Conservation (phyloP, 2,329 filamentous ascomycete species). For the Xylaria multiplex region DNA sequence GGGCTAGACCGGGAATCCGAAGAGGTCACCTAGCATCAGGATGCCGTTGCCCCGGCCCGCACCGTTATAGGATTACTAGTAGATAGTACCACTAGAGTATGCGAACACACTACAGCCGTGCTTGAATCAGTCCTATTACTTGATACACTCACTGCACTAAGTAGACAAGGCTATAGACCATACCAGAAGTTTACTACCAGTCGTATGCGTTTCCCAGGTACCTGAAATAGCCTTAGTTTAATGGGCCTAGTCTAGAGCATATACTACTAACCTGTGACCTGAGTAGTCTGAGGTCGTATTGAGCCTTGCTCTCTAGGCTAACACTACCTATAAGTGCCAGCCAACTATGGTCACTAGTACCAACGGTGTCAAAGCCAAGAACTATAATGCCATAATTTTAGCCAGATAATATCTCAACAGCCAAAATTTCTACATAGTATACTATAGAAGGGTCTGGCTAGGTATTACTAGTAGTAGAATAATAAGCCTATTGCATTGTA, state of each 20-base stretch:
- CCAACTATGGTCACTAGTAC: conserved; percentile 15
- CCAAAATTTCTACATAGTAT: neutral
- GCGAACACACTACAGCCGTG: no score
- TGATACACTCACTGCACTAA: no score
- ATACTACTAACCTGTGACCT: neutral
- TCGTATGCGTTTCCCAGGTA: neutral
- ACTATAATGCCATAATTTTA: conserved; percentile 32
- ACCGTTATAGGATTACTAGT: conserved; percentile 13
- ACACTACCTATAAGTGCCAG: conserved; percentile 1
- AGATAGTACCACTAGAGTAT: neutral
- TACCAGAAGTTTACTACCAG: no score
- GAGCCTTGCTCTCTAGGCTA: neutral
- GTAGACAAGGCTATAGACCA: neutral
- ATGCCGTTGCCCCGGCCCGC: conserved; percentile 16
- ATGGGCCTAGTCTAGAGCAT: neutral
- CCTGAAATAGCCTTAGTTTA: neutral
- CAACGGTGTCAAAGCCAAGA: conserved; percentile 7
- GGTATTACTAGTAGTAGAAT: neutral
- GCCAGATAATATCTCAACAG: conserved; percentile 17
- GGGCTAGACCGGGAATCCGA: conserved; percentile 1
- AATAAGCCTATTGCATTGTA: no score
- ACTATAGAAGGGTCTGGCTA: no score
- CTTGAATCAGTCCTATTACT: no score
- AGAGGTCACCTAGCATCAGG: conserved; percentile 6
- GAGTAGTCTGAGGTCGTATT: conserved; percentile 12